Conservation (phyloP, 1,284 basidiomycete species). For the Agaricales sp. region DNA sequence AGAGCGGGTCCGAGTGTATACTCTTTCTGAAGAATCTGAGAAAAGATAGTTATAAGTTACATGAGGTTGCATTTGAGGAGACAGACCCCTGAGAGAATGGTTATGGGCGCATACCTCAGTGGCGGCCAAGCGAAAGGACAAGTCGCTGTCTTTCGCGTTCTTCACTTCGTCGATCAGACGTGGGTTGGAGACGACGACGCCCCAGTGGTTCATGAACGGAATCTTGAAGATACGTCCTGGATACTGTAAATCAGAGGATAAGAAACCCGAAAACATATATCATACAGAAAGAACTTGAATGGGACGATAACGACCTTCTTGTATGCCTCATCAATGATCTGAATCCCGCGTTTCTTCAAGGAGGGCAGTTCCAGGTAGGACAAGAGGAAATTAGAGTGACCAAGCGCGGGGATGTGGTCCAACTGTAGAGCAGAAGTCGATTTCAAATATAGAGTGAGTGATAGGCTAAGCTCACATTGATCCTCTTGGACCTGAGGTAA, state of each 20-base stretch:
- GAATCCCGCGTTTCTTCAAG: slow-evolving; percentile 13
- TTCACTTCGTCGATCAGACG: slow-evolving; percentile 29
- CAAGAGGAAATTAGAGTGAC: slow-evolving; percentile 16
- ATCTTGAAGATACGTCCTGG: slow-evolving; percentile 29
- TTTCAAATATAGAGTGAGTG: not conserved
- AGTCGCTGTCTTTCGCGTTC: slow-evolving; percentile 24
- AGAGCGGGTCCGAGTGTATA: not conserved
- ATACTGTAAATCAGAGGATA: slow-evolving; percentile 17
- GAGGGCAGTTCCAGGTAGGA: slow-evolving; percentile 19
- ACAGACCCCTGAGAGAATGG: too few species aligned
- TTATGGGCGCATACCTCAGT: slow-evolving; percentile 19
- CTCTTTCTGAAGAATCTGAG: not conserved
- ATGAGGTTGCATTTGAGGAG: too few species aligned
- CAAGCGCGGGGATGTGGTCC: slow-evolving; percentile 20
- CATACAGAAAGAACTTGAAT: slow-evolving; percentile 1
- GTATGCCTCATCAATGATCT: slow-evolving; percentile 20
- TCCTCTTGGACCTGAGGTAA: not conserved
- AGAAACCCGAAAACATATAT: not conserved
- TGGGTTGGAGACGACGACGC: slow-evolving; percentile 24
- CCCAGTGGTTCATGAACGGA: slow-evolving; percentile 25
- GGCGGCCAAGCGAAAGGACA: slow-evolving; percentile 25
- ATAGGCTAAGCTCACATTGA: not conserved
- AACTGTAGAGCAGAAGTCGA: slow-evolving; percentile 7
- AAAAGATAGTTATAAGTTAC: not conserved
- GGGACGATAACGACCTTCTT: too few species aligned